Evolutionary conservation across 306 rosid genomes (phyloP), one percentile per base, ranked within the genome.

Genomic region (Pterocarpus macrocarpus): DNA sequence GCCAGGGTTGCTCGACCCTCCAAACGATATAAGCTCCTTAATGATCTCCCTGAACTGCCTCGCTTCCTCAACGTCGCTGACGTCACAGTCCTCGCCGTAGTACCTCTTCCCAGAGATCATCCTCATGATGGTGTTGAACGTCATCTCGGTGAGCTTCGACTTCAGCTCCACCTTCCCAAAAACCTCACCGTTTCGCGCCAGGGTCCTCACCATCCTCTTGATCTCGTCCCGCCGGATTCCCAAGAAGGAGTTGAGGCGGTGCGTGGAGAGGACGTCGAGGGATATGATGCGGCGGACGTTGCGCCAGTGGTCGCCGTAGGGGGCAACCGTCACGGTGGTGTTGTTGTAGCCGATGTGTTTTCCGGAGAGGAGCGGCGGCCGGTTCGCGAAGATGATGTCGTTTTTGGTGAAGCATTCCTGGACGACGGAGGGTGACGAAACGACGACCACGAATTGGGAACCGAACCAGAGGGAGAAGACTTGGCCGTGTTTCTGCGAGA

Each of bases 291-390:
- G 79, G 35, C 84, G 79, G 3, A 80, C 50, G 12, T 80, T 80
- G 34, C 84, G 84, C 84, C 84, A 80, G 52, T 80, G 84, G 39
- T 80, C 84, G 10, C 84, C 84, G 13, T 80, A 80, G 10, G 84
- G 79, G 0, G 84, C 73, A 0, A 15, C 59, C 3, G 84, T 64
- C 0, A 80, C 79, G n/a, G 79, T 4, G 4, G 84, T 80, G 79
- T 1, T 9, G 58, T 80, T 72, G 38, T 80, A 80, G n/a, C 74
- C 84, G 28, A 73, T 64, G 79, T 80, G 73, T 22, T 80, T 80
- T 2, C 8, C 79, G 5, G 80, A 1, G 0, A 64, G 59, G 22
- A 80, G 73, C 5, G 72, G 84, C 0, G 84, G 79, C 45, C 84
- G 84, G 74, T 80, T 80, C 1, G 84, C 79, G 2, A 80, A 12